These are phyloP conservation scores for Fusarium acutatum DNA, from an alignment of 2,329 filamentous ascomycete species.

Conservation along the genomic window DNA sequence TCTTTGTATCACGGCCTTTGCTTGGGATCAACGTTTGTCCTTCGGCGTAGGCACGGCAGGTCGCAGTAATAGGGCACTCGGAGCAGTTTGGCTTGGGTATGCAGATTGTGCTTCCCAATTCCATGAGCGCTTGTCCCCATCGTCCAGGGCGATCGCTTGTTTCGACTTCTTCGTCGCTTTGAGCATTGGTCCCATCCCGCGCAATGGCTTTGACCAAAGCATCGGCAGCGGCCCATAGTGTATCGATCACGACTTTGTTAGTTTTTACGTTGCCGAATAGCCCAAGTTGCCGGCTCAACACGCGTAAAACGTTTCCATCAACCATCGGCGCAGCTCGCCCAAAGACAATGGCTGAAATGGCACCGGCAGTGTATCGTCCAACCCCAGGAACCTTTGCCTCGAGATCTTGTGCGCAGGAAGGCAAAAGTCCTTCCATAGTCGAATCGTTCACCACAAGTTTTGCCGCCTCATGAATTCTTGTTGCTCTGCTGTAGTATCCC, in stretches of 20 bases:
- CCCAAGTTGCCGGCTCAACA: constrained; percentile 68
- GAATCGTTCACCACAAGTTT: constrained; percentile 57
- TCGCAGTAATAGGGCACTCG: constrained; percentile 59
- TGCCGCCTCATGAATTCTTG: constrained; percentile 66
- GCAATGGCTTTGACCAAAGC: constrained; percentile 63
- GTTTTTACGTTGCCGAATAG: constrained; percentile 65
- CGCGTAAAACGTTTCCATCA: constrained; percentile 70
- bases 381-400: constrained; percentile 65
- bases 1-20: constrained; percentile 10
- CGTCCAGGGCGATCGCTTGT: constrained; percentile 62
- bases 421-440: constrained; percentile 57
- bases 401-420: constrained; percentile 55
- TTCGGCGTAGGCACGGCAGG: constrained; percentile 61
- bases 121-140: constrained; percentile 74
- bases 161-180: constrained; percentile 36
- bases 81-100: constrained; percentile 66
- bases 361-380: constrained; percentile 69
- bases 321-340: constrained; percentile 67
- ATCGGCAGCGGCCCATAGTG: constrained; percentile 67
- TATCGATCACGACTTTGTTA: constrained; percentile 60
- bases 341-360: constrained; percentile 70
- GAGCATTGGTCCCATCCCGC: constrained; percentile 42
- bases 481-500: constrained; percentile 72
- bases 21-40: constrained; percentile 47
- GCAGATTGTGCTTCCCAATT: constrained; percentile 70